Percentiles rank a stretch among this genome's conserved stretches.
Evolutionary conservation across 192 early-diverging fungal species (phyloP).

Genomic region (Umbelopsis sp.): DNA sequence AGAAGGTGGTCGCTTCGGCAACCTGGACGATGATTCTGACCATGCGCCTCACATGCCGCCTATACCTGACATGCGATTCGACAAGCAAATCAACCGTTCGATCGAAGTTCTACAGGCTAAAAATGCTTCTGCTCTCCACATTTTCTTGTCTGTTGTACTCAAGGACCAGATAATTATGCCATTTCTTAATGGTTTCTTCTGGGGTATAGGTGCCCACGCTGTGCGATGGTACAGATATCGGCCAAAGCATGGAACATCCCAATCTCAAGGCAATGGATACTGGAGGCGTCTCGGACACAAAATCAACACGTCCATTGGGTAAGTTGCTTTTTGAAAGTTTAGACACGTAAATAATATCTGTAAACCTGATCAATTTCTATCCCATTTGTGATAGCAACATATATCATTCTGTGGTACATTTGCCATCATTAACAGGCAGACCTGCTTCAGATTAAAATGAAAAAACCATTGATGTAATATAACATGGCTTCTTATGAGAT

Average conservation of each 20-base stretch:
- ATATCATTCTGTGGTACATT: not conserved
- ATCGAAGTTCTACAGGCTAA: constrained; percentile 22
- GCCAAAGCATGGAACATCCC: constrained; percentile 10
- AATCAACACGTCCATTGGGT: constrained; percentile 10
- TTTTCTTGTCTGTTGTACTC: constrained; percentile 36
- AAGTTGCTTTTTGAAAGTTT: not conserved
- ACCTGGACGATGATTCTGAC: constrained; percentile 20
- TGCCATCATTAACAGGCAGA: not conserved
- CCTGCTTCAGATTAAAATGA: not conserved
- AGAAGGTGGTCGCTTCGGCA: constrained; percentile 9
- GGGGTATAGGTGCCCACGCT: constrained; percentile 31
- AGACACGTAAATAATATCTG: too few species aligned
- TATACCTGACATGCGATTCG: constrained; percentile 44
- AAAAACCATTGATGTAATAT: constrained; percentile 4
- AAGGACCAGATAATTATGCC: constrained; percentile 43
- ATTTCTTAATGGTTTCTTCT: constrained; percentile 39
- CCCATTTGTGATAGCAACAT: not conserved
- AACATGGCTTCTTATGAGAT: not conserved
- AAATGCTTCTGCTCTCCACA: constrained; percentile 6
- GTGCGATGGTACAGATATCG: constrained; percentile 36
- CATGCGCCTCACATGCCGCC: constrained; percentile 17
- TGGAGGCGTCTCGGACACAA: constrained; percentile 6
- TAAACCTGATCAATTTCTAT: too few species aligned
- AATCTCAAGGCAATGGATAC: constrained; percentile 4
- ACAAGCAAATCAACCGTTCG: constrained; percentile 34